Conservation (phyloP, 176 grass and related monocot genomes). For the bread wheat (Triticum aestivum) region DNA sequence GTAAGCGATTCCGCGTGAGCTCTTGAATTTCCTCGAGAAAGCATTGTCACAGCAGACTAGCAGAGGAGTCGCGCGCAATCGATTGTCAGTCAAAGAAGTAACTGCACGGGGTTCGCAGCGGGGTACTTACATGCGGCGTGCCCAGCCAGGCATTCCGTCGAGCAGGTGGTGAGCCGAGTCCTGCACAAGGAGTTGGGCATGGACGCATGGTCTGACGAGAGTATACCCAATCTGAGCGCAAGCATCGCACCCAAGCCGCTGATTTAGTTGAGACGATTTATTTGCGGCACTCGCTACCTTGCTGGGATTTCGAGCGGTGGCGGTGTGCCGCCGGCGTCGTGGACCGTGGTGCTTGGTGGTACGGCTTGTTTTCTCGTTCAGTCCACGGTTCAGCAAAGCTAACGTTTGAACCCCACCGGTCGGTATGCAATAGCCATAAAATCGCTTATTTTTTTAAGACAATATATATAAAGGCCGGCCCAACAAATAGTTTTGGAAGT, state of each 20-base stretch:
- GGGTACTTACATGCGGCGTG: not conserved
- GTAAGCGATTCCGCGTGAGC: not conserved
- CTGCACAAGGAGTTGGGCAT: not conserved
- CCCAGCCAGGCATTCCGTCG: conserved; percentile 16
- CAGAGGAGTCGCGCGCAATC: not conserved
- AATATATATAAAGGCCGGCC: too few species aligned
- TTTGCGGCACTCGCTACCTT: not conserved
- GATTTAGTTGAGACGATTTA: not conserved
- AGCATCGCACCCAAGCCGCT: not conserved
- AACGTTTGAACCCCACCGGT: too few species aligned
- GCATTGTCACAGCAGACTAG: not conserved
- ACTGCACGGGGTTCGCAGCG: not conserved
- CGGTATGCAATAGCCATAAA: too few species aligned
- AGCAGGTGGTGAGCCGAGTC: not conserved
- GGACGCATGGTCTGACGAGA: not conserved
- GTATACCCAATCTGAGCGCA: not conserved
- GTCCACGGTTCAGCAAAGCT: too few species aligned
- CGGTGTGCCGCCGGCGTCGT: not conserved
- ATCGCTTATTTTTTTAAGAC: too few species aligned
- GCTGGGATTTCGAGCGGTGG: not conserved
- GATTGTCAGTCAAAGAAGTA: not conserved
- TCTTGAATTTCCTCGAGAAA: not conserved
- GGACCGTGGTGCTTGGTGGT: not conserved
- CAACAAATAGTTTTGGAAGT: too few species aligned
- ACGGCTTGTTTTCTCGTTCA: not conserved